Percentiles rank a stretch among this genome's conserved stretches.
phyloP scores from a whole-genome alignment of 139 green algal genomes.

The Choricystis sp. region DNA sequence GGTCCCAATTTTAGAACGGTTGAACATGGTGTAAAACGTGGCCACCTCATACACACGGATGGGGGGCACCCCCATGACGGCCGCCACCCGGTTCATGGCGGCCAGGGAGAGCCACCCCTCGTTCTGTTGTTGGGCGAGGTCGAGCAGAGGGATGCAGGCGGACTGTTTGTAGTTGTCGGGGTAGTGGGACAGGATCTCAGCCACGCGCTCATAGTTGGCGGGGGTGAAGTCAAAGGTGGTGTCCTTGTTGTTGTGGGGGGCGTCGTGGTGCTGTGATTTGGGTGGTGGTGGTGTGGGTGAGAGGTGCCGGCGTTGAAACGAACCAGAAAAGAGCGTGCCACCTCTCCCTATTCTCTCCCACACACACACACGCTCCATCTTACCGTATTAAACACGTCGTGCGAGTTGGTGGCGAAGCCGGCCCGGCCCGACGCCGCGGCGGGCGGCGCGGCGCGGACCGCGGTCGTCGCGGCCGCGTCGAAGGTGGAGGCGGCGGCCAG shows the following conservation, averaged over 20 bases:
- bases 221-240: slow-evolving; percentile 74
- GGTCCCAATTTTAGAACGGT: slow-evolving; percentile 85
- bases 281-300: not conserved
- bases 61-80: slow-evolving; percentile 65
- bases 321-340: not conserved
- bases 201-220: slow-evolving; percentile 48
- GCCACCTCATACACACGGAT: slow-evolving; percentile 96
- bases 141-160: slow-evolving; percentile 86
- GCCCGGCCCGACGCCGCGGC: not conserved
- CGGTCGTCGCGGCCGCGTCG: not conserved
- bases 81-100: slow-evolving; percentile 81
- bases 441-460: not conserved
- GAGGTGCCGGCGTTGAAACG: not conserved
- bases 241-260: slow-evolving; percentile 57
- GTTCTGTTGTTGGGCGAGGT: slow-evolving; percentile 97
- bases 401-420: slow-evolving; percentile 71
- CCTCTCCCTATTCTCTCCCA: too few relatives aligned
- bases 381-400: slow-evolving; percentile 75
- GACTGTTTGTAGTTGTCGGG: slow-evolving; percentile 89
- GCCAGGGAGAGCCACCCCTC: slow-evolving; percentile 70
- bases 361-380: slow-evolving; percentile 2
- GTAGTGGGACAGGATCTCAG: slow-evolving; percentile 71
- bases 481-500: not conserved
- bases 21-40: slow-evolving; percentile 99
- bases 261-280: slow-evolving; percentile 43